Evolutionary conservation across 768 basidiomycete genomes (phyloP).

Genomic region (Russula griseocarnosa): DNA sequence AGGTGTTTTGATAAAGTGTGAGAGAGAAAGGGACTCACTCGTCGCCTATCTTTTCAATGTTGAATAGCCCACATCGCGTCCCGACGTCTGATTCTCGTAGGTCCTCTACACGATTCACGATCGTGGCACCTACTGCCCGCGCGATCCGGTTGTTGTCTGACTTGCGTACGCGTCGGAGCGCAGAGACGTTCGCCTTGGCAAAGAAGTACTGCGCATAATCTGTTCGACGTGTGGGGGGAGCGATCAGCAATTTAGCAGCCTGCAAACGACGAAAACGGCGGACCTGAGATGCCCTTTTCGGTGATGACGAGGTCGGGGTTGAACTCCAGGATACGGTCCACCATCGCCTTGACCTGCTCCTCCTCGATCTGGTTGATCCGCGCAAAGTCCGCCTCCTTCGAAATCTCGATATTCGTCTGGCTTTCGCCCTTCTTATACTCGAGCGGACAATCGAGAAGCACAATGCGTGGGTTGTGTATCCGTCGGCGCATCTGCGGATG

Average conservation of each 20-base stretch:
- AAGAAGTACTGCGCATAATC: conserved; percentile 93
- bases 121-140: conserved; percentile 90
- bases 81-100: conserved; percentile 89
- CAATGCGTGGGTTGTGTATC: conserved; percentile 83
- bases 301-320: conserved; percentile 94
- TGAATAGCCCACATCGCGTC: conserved; percentile 91
- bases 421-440: conserved; percentile 99
- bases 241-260: not conserved
- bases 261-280: conserved; percentile 32
- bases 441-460: conserved; percentile 89
- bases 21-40: conserved; percentile 48
- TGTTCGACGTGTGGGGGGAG: conserved; percentile 32
- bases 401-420: conserved; percentile 98
- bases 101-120: conserved; percentile 95
- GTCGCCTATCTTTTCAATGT: conserved; percentile 96
- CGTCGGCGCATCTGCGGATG: conserved; percentile 94
- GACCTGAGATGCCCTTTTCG: conserved; percentile 96
- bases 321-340: conserved; percentile 82
- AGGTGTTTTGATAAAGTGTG: not conserved
- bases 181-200: conserved; percentile 82
- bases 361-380: conserved; percentile 93
- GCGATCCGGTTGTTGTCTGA: conserved; percentile 99
- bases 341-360: conserved; percentile 88
- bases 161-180: conserved; percentile 94
- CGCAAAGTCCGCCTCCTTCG: conserved; percentile 90